phyloP scores from a whole-genome alignment of 305 asterid genomes.

The Fraxinus ornus region DNA sequence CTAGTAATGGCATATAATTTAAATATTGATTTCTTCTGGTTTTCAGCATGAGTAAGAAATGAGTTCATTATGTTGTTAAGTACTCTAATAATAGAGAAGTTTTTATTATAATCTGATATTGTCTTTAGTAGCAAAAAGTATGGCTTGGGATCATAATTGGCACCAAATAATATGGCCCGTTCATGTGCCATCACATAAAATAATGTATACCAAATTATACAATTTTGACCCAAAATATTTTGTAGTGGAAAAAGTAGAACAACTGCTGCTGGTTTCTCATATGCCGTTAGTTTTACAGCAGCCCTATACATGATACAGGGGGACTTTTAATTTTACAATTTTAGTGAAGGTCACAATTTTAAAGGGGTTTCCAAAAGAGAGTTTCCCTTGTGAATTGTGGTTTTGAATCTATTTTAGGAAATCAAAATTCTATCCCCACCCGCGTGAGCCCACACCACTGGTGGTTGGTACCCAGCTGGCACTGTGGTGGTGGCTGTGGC shows the following conservation, averaged over 20 bases:
- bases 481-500: conserved; percentile 8
- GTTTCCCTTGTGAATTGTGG: conserved; percentile 8
- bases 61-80: background rate
- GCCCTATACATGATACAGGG: background rate
- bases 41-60: background rate
- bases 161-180: background rate
- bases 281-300: conserved; percentile 22
- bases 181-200: background rate
- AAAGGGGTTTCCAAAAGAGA: background rate
- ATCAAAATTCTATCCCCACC: background rate
- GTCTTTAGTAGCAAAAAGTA: background rate
- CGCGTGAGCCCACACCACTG: conserved; percentile 33
- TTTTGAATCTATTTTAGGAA: conserved; percentile 24
- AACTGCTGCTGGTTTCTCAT: conserved; percentile 28
- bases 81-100: background rate
- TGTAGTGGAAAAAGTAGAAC: background rate
- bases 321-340: conserved; percentile 19
- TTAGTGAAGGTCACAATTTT: background rate
- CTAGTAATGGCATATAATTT: background rate
- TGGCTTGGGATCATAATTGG: background rate
- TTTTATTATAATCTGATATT: background rate
- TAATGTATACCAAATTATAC: background rate
- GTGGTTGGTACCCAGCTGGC: conserved; percentile 29
- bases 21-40: background rate
- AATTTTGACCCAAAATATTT: background rate